Evolutionary conservation across 768 basidiomycete species (phyloP), one percentile per base, ranked within the genome.

Genomic region (Panaeolus cyanescens): DNA sequence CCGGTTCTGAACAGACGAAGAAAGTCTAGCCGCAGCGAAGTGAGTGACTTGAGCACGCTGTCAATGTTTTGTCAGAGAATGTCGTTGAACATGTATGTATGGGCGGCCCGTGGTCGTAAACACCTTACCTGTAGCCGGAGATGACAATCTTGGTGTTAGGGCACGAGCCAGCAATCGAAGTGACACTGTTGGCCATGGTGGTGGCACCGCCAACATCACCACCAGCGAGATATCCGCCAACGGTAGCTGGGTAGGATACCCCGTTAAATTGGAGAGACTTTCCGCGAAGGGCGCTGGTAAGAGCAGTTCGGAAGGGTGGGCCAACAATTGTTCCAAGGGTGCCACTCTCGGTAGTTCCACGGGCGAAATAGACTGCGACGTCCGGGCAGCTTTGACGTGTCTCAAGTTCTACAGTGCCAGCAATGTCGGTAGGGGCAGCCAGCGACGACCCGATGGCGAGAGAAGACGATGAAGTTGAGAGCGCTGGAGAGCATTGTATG

Each of bases 341-440:
- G 8, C 39, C 45, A 8, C 54, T 25, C 34, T 67, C 64, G 20
- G 59, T 60, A n/a, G 66, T 67, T 25, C 66, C 66, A 31, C 66
- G 62, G 6, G 66, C 65, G 30, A 56, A 65, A 36, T 50, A 58
- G 30, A 58, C 58, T 2, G 50, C 39, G 31, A 64, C 55, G 50
- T 63, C 60, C n/a, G 30, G 7, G 20, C 60, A 59, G 25, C 45
- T 28, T 50, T 50, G 45, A 20, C 45, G 45, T 12, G 45, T 28
- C 30, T 50, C 45, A 28, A 50, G 25, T 13, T 50, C 45, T 3
- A 28, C 45, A 12, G 25, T 5, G 8, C 19, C 92, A 74, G 93
- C 92, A 65, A 93, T 83, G 64, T 94, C 91, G 91, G 93, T 94
- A 64, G 83, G 84, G 32, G 74, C 72, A 61, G 72, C 75, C 30